Percentiles rank a stretch among this genome's conserved stretches.
Evolutionary conservation across 352 stramenopile species (phyloP).

Genomic region (Pilasporangium apinafurcum): DNA sequence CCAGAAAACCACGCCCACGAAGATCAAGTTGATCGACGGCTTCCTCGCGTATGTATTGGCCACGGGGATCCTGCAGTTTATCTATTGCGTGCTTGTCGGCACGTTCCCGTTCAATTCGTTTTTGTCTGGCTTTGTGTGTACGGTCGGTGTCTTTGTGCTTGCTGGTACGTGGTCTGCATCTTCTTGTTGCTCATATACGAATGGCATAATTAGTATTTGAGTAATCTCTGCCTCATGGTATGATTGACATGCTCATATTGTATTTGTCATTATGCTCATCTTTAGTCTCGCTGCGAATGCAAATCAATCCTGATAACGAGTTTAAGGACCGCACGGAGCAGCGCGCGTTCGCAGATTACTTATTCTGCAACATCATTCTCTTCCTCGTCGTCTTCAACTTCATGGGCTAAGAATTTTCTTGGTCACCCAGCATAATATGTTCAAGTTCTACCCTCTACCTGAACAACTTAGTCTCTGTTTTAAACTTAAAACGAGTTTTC

Average conservation of each 20-base stretch:
- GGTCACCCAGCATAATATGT: too few relatives aligned
- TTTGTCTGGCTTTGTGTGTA: constrained; percentile 86
- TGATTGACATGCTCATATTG: not conserved
- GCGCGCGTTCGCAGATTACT: constrained; percentile 87
- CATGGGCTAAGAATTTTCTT: constrained; percentile 91
- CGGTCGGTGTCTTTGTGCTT: constrained; percentile 86
- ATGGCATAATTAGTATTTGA: not conserved
- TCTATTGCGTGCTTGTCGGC: constrained; percentile 87
- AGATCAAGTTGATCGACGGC: constrained; percentile 88
- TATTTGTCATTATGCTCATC: not conserved
- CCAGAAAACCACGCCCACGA: constrained; percentile 79
- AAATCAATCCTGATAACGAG: constrained; percentile 85
- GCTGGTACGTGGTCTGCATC: constrained; percentile 38
- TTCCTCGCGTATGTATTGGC: constrained; percentile 87
- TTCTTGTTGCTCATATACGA: not conserved
- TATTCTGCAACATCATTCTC: constrained; percentile 91
- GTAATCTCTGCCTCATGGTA: not conserved
- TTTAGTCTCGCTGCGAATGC: constrained; percentile 88
- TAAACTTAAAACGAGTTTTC: too few relatives aligned
- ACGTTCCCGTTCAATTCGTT: constrained; percentile 93
- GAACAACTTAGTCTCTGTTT: too few relatives aligned
- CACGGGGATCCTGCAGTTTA: constrained; percentile 87
- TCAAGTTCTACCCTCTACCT: not conserved
- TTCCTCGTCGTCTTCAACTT: constrained; percentile 93
- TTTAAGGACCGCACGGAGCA: constrained; percentile 79